Percentiles rank a stretch among this genome's conserved stretches.
These are phyloP conservation scores for Calcarisporium arbuscula DNA, from an alignment of 2,329 filamentous ascomycete species.

Conservation along the genomic window DNA sequence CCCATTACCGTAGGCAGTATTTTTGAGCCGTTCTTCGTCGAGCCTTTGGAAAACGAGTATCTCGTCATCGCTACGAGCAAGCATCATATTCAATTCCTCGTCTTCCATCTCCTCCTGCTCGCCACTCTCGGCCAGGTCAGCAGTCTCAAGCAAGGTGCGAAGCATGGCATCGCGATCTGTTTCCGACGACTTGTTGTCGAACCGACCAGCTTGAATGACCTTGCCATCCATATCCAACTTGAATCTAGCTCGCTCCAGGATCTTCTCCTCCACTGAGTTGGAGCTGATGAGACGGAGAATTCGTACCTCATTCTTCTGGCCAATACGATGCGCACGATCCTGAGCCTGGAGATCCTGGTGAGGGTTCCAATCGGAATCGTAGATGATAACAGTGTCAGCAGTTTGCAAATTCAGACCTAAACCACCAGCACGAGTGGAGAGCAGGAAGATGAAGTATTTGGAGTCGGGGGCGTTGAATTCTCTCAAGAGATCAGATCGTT, in stretches of 20 bases:
- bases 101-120: conserved; percentile 98
- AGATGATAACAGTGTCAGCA: conserved; percentile 98
- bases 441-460: conserved; percentile 93
- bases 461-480: conserved; percentile 87
- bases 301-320: conserved; percentile 98
- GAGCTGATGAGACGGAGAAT: conserved; percentile 94
- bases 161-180: conserved; percentile 97
- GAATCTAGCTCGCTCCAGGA: conserved; percentile 90
- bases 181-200: conserved; percentile 98
- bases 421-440: conserved; percentile 98
- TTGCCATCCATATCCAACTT: conserved; percentile 99
- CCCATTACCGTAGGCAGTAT: conserved; percentile 65
- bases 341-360: conserved; percentile 98
- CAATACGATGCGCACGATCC: conserved; percentile 99
- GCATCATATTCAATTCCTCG: conserved; percentile 90
- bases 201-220: conserved; percentile 97
- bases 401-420: conserved; percentile 95
- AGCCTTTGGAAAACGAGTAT: conserved; percentile 72
- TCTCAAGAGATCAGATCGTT: conserved; percentile 83
- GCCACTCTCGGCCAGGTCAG: conserved; percentile 59
- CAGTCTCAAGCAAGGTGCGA: conserved; percentile 82
- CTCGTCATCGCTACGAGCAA: conserved; percentile 82
- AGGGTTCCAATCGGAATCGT: conserved; percentile 99
- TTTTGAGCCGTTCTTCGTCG: conserved; percentile 65
- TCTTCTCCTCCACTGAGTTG: conserved; percentile 97